Base-by-base conservation (phyloP, 2,329 filamentous ascomycete genomes). In the Teratosphaeriaceae sp. region DNA sequence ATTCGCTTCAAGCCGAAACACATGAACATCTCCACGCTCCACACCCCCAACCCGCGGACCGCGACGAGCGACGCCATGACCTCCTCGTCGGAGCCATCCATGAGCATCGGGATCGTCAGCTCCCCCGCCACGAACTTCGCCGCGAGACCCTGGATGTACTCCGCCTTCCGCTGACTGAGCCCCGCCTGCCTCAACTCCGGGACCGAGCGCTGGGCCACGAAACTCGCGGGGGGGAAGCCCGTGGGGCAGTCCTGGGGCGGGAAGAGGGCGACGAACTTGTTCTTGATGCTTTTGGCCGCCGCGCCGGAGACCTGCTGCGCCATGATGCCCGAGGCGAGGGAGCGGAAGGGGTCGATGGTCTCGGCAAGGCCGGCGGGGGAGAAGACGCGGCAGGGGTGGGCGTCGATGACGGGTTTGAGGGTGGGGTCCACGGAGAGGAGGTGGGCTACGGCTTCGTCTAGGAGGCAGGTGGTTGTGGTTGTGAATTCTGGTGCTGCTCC, bases 21-120 rank as follows among this genome's bases (percentile, higher is more conserved):
- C 38, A 89, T 87, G 71, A 98, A 98, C 92, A 98, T 97, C 71
- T 96, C 89, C 12, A 94, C 88, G 37, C 83, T 89, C 92, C 92
- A 97, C 42, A 75, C 76, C 0, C 92, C 92, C 38, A 97, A 68
- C 0, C 92, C 92, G 8, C 90, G 76, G 4, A 98, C 88, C 1
- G 88, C 85, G 37, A 85, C 87, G 37, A 98, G 72, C 62, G 78
- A 83, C 64, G 85, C 78, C 50, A 96, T 73, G 6, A 98, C 76
- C 53, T 94, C 85, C 39, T 94, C 89, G 62, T 98, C 92, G 4
- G 80, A 77, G 1, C 87, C 88, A 26, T 79, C 78, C 40, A 85
- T 77, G 16, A 97, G 75, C 73, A 92, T 81, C 49, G 76, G 68
- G 9, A 87, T 82, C 34, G 77, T 84, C 40, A 97, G 70, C 56